A percentile compares a stretch with the other conserved stretches of the same genome.
These are phyloP conservation scores for Trichoderma parareesei DNA, from an alignment of 495 filamentous ascomycete genomes.

Conservation along the genomic window DNA sequence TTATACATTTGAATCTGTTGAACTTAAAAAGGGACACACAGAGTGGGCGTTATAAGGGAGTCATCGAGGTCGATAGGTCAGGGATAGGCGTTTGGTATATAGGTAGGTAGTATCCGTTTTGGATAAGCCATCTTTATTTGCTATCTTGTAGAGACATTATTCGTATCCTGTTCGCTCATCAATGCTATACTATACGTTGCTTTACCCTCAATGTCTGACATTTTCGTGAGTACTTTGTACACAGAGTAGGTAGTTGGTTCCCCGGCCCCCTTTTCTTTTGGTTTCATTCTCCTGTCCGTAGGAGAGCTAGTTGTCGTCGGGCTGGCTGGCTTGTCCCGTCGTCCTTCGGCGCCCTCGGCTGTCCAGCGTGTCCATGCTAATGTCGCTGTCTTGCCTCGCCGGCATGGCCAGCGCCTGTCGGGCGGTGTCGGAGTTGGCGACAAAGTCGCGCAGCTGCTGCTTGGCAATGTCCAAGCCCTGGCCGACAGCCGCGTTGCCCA, in stretches of 20 bases:
- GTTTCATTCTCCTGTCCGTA: no score
- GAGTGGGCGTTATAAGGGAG: neutral
- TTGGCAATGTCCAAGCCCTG: constrained; percentile 87
- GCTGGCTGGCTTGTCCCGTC: constrained; percentile 37
- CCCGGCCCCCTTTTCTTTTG: no score
- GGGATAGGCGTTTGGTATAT: constrained; percentile 4
- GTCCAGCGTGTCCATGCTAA: constrained; percentile 53
- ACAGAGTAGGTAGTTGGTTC: neutral
- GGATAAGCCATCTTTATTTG: constrained; percentile 6
- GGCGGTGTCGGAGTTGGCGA: constrained; percentile 72
- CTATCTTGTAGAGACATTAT: constrained; percentile 11
- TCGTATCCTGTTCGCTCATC: constrained; percentile 17
- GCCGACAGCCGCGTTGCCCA: constrained; percentile 78
- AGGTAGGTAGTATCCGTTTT: neutral
- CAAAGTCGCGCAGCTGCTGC: constrained; percentile 76
- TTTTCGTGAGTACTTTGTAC: neutral
- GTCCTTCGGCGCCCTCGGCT: constrained; percentile 46
- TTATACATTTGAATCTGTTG: no score
- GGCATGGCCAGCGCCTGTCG: constrained; percentile 72
- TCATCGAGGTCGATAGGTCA: neutral
- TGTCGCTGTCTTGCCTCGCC: constrained; percentile 32
- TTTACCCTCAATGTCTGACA: neutral
- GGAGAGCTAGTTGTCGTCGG: constrained; percentile 36
- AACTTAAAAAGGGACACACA: neutral
- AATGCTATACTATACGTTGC: neutral